phyloP scores from a whole-genome alignment of 768 basidiomycete species.

The Suillus subaureus region DNA sequence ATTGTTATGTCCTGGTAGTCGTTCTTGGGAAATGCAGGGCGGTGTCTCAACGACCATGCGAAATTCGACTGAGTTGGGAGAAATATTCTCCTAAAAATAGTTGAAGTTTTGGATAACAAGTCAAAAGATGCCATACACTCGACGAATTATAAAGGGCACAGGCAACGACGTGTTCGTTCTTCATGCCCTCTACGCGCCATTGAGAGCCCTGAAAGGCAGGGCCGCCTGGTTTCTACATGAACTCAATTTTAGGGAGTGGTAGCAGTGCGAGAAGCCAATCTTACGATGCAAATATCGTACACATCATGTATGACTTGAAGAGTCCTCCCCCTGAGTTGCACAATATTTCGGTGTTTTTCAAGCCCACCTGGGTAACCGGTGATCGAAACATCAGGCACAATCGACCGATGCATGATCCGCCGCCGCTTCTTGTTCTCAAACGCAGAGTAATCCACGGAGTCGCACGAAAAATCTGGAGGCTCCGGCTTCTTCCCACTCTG shows the following conservation, averaged over 20 bases:
- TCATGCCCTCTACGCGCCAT: conserved; percentile 58
- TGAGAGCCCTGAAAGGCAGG: conserved; percentile 35
- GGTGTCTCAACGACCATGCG: conserved; percentile 56
- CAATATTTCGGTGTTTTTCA: conserved; percentile 41
- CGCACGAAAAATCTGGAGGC: conserved; percentile 49
- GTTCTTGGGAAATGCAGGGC: conserved; percentile 21
- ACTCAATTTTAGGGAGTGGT: conserved; percentile 4
- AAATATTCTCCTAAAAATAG: conserved; percentile 46
- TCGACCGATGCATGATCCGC: conserved; percentile 47
- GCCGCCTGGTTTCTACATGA: conserved; percentile 34
- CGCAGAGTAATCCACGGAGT: conserved; percentile 47
- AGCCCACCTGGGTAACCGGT: conserved; percentile 49
- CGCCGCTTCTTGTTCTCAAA: conserved; percentile 45
- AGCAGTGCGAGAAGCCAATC: conserved; percentile 15
- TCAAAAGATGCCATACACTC: conserved; percentile 34
- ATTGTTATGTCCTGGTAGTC: conserved; percentile 50
- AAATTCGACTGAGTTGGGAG: conserved; percentile 39
- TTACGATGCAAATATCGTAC: conserved; percentile 44
- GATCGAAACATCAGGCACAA: conserved; percentile 46
- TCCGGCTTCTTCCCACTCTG: conserved; percentile 52
- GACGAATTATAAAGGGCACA: conserved; percentile 45
- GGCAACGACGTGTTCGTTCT: conserved; percentile 52
- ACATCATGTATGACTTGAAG: conserved; percentile 47
- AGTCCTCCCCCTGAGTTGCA: conserved; percentile 39
- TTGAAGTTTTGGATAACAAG: neutral